These are phyloP conservation scores for Stylosanthes scabra DNA, from an alignment of 331 rosid genomes.

Conservation along the genomic window DNA sequence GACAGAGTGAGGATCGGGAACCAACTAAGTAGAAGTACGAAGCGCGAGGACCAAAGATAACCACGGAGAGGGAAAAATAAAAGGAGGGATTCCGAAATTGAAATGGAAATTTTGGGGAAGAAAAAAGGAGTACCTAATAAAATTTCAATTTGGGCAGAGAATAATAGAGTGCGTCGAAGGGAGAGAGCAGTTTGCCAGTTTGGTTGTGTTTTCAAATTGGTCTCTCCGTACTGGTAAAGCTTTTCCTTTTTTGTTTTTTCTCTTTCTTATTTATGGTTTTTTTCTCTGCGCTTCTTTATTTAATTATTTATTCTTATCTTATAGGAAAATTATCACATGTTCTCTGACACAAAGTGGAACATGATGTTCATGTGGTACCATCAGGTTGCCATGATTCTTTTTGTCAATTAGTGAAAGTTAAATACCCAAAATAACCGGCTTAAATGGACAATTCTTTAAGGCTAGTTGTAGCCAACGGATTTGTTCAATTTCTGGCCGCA, in stretches of 20 bases:
- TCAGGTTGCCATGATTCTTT: too few relatives aligned
- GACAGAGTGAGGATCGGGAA: background rate
- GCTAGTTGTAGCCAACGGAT: too few relatives aligned
- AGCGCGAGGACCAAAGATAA: background rate
- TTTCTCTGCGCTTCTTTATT: too few relatives aligned
- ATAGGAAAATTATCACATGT: too few relatives aligned
- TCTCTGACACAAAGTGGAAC: too few relatives aligned
- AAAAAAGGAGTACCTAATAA: background rate
- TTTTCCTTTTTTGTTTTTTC: background rate
- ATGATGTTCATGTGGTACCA: too few relatives aligned
- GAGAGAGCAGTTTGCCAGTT: background rate
- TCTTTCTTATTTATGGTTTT: background rate
- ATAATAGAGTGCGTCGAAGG: background rate
- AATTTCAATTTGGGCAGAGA: background rate
- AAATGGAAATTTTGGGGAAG: background rate
- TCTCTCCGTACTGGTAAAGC: background rate
- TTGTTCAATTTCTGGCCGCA: too few relatives aligned
- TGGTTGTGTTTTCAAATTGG: background rate
- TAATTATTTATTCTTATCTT: too few relatives aligned
- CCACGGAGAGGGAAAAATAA: background rate
- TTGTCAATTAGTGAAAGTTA: too few relatives aligned
- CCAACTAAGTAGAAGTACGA: slow-evolving; percentile 14
- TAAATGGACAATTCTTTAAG: too few relatives aligned
- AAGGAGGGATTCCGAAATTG: background rate
- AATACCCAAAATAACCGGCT: too few relatives aligned